A percentile compares a stretch with the other conserved stretches of the same genome.
These are phyloP conservation scores for Aspergillus texensis DNA, from an alignment of 2,329 filamentous ascomycete genomes.

Conservation along the genomic window DNA sequence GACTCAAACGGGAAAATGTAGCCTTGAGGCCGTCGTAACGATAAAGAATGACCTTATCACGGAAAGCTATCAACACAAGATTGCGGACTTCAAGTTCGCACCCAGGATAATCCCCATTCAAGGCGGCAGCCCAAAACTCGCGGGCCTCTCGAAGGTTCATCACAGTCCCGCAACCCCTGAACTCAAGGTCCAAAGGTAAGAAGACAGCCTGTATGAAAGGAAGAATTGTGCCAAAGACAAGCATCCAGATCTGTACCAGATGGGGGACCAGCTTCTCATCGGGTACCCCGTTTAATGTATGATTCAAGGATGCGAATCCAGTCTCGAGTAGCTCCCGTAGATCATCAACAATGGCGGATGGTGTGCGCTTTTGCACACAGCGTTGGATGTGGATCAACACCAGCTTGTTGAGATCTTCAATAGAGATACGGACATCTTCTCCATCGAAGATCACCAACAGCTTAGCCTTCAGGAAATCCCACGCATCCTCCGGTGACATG, in stretches of 20 bases:
- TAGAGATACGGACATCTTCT: conserved; percentile 64
- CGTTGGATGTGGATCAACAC: conserved; percentile 64
- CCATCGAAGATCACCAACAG: conserved; percentile 66
- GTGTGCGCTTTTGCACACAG: conserved; percentile 63
- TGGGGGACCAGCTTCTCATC: conserved; percentile 89
- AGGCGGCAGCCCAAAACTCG: conserved; percentile 84
- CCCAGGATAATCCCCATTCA: conserved; percentile 52
- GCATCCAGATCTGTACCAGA: conserved; percentile 90
- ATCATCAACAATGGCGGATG: conserved; percentile 64
- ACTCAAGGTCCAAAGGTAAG: conserved; percentile 88
- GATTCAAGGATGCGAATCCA: conserved; percentile 84
- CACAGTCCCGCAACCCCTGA: conserved; percentile 78
- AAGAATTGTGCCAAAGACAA: conserved; percentile 85
- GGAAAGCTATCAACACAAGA: conserved; percentile 83
- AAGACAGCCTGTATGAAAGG: conserved; percentile 97
- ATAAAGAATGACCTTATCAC: conserved; percentile 84
- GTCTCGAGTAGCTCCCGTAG: conserved; percentile 64
- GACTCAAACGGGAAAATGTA: conserved; percentile 84
- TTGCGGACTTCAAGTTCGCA: conserved; percentile 81
- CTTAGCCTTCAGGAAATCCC: conserved; percentile 67
- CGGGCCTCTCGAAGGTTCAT: conserved; percentile 77
- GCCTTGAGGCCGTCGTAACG: conserved; percentile 86
- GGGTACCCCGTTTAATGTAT: conserved; percentile 74
- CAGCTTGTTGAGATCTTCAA: conserved; percentile 67
- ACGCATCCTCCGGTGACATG: conserved; percentile 68